Evolutionary conservation across 2,329 filamentous ascomycete species (phyloP).

Genomic region (Aspergillus alliaceus): DNA sequence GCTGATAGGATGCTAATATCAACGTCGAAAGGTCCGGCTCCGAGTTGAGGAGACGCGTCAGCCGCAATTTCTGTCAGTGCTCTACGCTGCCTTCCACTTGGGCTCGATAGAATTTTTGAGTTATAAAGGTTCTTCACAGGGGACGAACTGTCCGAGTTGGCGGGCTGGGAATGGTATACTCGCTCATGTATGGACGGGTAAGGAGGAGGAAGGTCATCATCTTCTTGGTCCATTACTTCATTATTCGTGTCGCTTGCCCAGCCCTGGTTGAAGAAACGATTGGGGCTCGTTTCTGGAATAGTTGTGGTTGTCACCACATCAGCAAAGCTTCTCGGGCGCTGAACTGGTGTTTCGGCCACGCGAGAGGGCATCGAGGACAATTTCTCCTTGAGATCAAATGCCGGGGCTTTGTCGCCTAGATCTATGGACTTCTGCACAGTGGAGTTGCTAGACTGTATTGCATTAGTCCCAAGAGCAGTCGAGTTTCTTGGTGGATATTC

Average conservation of each 20-base stretch:
- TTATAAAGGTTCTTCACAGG: slow-evolving; percentile 25
- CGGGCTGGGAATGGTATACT: slow-evolving; percentile 19
- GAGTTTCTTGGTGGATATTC: slow-evolving; percentile 7
- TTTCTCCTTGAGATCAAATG: slow-evolving; percentile 23
- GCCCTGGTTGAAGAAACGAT: slow-evolving; percentile 21
- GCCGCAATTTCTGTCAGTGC: slow-evolving; percentile 44
- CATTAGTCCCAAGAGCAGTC: slow-evolving; percentile 7
- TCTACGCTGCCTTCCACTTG: slow-evolving; percentile 37
- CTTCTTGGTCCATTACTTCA: slow-evolving; percentile 32
- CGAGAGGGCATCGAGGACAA: slow-evolving; percentile 41
- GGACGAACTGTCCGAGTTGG: slow-evolving; percentile 22
- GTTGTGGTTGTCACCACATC: slow-evolving; percentile 34
- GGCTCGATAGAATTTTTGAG: slow-evolving; percentile 39
- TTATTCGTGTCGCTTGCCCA: slow-evolving; percentile 25
- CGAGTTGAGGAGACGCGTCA: slow-evolving; percentile 41
- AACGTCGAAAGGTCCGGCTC: slow-evolving; percentile 31
- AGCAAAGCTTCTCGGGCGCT: slow-evolving; percentile 19
- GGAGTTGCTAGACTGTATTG: slow-evolving; percentile 18
- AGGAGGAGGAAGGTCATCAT: slow-evolving; percentile 38
- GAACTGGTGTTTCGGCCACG: slow-evolving; percentile 41
- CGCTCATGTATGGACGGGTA: slow-evolving; percentile 22
- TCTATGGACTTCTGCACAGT: slow-evolving; percentile 4
- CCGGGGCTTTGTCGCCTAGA: slow-evolving; percentile 7
- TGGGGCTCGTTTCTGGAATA: slow-evolving; percentile 41
- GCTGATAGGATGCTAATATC: slow-evolving; percentile 39